phyloP scores from a whole-genome alignment of 2,329 filamentous ascomycete species.

The Penicillium sp. region DNA sequence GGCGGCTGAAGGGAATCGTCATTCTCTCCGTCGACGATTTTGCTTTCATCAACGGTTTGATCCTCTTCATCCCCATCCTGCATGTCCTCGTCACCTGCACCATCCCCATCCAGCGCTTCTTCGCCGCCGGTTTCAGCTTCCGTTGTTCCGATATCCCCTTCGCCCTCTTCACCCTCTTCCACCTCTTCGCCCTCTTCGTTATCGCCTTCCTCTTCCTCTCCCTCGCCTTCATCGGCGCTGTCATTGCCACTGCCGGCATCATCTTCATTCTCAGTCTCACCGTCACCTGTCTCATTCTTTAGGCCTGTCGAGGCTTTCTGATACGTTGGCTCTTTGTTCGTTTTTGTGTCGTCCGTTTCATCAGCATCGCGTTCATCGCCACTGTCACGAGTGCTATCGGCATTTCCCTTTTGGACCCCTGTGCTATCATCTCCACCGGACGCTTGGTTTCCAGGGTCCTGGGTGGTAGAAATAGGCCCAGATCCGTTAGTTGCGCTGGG shows the following conservation, averaged over 20 bases:
- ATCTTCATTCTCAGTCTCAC: conserved; percentile 28
- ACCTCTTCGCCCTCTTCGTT: conserved; percentile 14
- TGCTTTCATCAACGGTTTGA: conserved; percentile 14
- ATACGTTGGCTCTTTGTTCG: conserved; percentile 27
- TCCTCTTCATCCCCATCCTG: conserved; percentile 14
- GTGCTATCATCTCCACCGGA: conserved; percentile 2
- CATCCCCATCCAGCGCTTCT: conserved; percentile 14
- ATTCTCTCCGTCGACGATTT: conserved; percentile 9
- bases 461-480: conserved; percentile 55
- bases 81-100: conserved; percentile 19
- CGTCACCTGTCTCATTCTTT: conserved; percentile 21
- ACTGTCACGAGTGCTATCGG: conserved; percentile 66
- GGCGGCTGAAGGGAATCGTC: no score
- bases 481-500: conserved; percentile 10
- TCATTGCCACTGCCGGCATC: conserved; percentile 27
- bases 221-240: conserved; percentile 19
- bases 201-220: conserved; percentile 15
- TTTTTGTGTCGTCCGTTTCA: conserved; percentile 36
- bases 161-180: conserved; percentile 13
- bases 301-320: conserved; percentile 31
- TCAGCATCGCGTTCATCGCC: conserved; percentile 70
- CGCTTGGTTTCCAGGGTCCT: conserved; percentile 12
- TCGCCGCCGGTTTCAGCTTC: conserved; percentile 18
- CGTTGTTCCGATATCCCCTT: conserved; percentile 19
- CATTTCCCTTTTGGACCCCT: conserved; percentile 21